A percentile compares a stretch with the other conserved stretches of the same genome.
Conservation (phyloP, 768 basidiomycete species). For the Phanerodontia chrysosporium region DNA sequence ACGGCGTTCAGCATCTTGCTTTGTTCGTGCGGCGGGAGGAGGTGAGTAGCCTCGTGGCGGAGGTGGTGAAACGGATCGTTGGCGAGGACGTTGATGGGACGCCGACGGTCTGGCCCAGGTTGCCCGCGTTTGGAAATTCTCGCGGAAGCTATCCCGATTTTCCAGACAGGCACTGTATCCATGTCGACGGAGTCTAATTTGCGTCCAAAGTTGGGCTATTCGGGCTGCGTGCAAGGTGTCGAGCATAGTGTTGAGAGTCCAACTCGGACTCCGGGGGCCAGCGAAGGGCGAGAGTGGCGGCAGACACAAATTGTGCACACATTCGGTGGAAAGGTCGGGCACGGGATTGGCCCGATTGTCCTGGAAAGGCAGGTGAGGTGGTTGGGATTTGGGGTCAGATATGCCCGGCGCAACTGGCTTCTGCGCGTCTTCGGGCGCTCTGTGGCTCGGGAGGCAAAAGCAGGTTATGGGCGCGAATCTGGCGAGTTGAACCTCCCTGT, state of each 20-base stretch:
- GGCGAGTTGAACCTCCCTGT: not conserved
- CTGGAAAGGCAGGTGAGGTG: not conserved
- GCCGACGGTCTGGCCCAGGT: constrained; percentile 1
- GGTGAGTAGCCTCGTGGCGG: constrained; percentile 3
- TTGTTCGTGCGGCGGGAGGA: not conserved
- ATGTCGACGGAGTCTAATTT: not conserved
- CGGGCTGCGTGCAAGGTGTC: too few species aligned
- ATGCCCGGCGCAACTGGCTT: not conserved
- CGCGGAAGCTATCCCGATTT: not conserved
- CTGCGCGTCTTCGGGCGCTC: not conserved
- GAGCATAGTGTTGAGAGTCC: too few species aligned
- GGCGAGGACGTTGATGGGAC: constrained; percentile 1
- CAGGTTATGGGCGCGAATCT: constrained; percentile 1
- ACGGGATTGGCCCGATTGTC: not conserved
- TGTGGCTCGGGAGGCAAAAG: not conserved
- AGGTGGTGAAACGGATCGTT: not conserved
- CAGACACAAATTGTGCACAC: not conserved
- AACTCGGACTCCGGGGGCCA: too few species aligned
- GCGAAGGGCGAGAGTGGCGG: too few species aligned
- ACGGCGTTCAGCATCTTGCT: not conserved
- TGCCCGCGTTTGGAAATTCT: not conserved
- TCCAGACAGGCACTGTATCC: not conserved
- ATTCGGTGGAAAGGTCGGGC: not conserved
- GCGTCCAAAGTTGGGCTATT: not conserved
- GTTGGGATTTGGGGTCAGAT: constrained; percentile 1